Conservation (phyloP, 257 asterid species). For the Parsonsia alboflavescens region DNA sequence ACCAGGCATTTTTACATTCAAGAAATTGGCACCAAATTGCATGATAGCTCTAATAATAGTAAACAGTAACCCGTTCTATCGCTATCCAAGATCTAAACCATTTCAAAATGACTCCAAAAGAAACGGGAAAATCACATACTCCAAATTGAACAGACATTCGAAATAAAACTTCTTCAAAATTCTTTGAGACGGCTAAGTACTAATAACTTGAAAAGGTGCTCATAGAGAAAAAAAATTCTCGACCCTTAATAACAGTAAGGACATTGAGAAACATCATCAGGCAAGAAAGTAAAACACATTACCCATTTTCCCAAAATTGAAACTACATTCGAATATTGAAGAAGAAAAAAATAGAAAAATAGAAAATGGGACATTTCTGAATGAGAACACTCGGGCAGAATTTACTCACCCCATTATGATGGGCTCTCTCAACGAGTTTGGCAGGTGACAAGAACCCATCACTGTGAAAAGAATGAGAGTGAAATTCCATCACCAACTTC, state of each 20-base stretch:
- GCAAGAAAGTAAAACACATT: constrained; percentile 4
- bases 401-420: constrained; percentile 70
- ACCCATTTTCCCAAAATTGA: background rate
- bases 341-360: background rate
- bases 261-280: background rate
- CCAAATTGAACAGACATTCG: background rate
- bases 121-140: background rate
- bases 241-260: background rate
- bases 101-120: background rate
- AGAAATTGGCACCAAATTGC: background rate
- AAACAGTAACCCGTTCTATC: background rate
- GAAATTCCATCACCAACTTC: constrained; percentile 77
- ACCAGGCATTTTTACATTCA: background rate
- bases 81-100: background rate
- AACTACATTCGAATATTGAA: background rate
- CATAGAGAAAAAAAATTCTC: background rate
- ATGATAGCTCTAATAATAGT: background rate
- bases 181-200: too few relatives aligned
- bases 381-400: background rate
- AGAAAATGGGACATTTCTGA: background rate
- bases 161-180: background rate
- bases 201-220: background rate
- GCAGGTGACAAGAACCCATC: constrained; percentile 93
- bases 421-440: constrained; percentile 95
- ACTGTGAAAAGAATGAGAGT: constrained; percentile 78